Percentiles rank a stretch among this genome's conserved stretches.
These are phyloP conservation scores for Laetiporus sulphureus DNA, from an alignment of 1,284 basidiomycete genomes.

Conservation along the genomic window DNA sequence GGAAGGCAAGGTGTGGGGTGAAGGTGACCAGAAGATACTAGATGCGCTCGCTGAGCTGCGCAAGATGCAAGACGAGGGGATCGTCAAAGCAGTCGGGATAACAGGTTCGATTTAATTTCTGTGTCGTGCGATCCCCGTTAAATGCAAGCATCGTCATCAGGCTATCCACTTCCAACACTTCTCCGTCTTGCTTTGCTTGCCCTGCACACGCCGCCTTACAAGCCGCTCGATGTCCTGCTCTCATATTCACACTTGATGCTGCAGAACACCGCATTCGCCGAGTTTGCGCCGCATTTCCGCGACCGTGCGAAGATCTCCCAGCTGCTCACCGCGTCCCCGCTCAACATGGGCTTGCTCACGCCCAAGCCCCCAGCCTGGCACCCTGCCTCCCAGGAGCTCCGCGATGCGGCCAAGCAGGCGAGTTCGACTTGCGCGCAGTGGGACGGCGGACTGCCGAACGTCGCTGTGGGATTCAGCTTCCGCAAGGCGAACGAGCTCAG, in stretches of 20 bases:
- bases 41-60: slow-evolving; percentile 69
- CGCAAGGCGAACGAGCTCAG: slow-evolving; percentile 37
- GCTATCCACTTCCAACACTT: slow-evolving; percentile 86
- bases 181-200: slow-evolving; percentile 80
- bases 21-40: slow-evolving; percentile 78
- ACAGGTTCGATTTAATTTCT: slow-evolving; percentile 44
- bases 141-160: slow-evolving; percentile 30
- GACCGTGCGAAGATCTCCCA: slow-evolving; percentile 61
- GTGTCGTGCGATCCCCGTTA: background rate
- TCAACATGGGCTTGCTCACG: slow-evolving; percentile 89
- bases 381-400: slow-evolving; percentile 60
- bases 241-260: slow-evolving; percentile 85
- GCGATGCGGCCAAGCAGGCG: slow-evolving; percentile 35
- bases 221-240: slow-evolving; percentile 75
- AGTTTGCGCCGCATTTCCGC: slow-evolving; percentile 57
- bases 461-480: slow-evolving; percentile 74
- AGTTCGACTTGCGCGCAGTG: slow-evolving; percentile 23
- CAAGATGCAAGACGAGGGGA: slow-evolving; percentile 72
- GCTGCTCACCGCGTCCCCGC: slow-evolving; percentile 81
- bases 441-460: slow-evolving; percentile 51
- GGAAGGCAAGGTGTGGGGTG: slow-evolving; percentile 56
- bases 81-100: slow-evolving; percentile 80
- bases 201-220: slow-evolving; percentile 52
- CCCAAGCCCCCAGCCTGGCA: slow-evolving; percentile 76
- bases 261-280: slow-evolving; percentile 66